These are phyloP conservation scores for Gelatoporia subvermispora DNA, from an alignment of 768 basidiomycete species.

Conservation along the genomic window DNA sequence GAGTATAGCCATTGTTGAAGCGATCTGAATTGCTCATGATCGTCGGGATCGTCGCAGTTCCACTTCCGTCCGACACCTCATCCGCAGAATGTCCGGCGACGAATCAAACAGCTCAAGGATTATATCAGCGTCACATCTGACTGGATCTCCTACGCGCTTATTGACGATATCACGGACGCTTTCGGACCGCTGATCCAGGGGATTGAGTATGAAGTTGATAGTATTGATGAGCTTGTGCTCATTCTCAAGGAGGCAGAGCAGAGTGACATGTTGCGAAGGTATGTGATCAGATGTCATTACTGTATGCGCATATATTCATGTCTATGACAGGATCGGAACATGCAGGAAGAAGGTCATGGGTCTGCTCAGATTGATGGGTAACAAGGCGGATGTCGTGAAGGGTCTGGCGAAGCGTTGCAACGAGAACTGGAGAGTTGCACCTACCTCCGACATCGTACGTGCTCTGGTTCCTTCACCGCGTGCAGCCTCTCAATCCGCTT, in stretches of 20 bases:
- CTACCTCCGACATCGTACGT: slow-evolving; percentile 91
- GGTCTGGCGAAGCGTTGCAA: slow-evolving; percentile 97
- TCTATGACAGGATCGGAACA: slow-evolving; percentile 71
- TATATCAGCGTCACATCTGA: slow-evolving; percentile 98
- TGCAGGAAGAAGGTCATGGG: slow-evolving; percentile 99
- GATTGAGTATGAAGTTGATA: slow-evolving; percentile 99
- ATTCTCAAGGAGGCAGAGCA: slow-evolving; percentile 95
- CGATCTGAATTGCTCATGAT: neutral
- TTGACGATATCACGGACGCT: slow-evolving; percentile 99
- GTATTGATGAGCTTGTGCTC: slow-evolving; percentile 95
- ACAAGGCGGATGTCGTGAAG: slow-evolving; percentile 99
- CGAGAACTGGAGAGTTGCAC: slow-evolving; percentile 98
- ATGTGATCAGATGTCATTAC: slow-evolving; percentile 7
- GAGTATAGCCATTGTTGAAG: slow-evolving; percentile 26
- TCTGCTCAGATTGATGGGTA: slow-evolving; percentile 91
- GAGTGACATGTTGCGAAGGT: slow-evolving; percentile 91
- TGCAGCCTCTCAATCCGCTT: slow-evolving; percentile 2
- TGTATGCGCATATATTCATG: neutral
- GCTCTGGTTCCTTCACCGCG: neutral
- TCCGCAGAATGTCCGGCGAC: slow-evolving; percentile 94
- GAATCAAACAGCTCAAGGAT: slow-evolving; percentile 98
- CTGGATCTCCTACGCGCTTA: slow-evolving; percentile 99
- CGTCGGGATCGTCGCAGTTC: slow-evolving; percentile 75
- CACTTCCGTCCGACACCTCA: slow-evolving; percentile 97
- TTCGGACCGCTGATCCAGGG: slow-evolving; percentile 98